These are phyloP conservation scores for Penicillium angulare DNA, from an alignment of 495 filamentous ascomycete genomes.

Conservation along the genomic window DNA sequence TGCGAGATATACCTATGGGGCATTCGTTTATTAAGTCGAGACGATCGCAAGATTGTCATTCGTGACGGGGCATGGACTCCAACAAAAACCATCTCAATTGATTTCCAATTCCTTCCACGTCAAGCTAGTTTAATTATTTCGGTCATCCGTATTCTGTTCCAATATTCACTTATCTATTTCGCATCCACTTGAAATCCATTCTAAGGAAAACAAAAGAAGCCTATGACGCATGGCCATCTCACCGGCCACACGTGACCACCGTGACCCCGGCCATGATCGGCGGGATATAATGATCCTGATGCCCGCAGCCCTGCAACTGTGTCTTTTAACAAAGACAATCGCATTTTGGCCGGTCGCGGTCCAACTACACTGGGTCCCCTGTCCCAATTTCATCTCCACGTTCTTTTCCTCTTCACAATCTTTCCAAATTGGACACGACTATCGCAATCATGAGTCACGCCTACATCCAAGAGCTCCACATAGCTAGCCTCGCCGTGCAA, in stretches of 20 bases:
- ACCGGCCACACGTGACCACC: no score
- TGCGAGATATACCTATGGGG: constrained; percentile 6
- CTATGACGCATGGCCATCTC: no score
- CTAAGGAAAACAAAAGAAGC: no score
- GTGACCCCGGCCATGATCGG: no score
- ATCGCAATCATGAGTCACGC: constrained; percentile 14
- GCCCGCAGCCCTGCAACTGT: no score
- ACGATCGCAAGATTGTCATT: not conserved
- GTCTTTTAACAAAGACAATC: not conserved
- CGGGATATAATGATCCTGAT: no score
- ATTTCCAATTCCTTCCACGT: no score
- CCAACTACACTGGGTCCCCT: not conserved
- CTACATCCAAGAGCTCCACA: constrained; percentile 47
- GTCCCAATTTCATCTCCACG: not conserved
- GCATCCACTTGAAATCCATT: no score
- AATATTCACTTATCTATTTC: no score
- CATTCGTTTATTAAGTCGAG: not conserved
- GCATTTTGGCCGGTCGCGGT: not conserved
- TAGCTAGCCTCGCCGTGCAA: constrained; percentile 54
- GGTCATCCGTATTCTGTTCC: no score
- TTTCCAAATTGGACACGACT: not conserved
- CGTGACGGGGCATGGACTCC: not conserved
- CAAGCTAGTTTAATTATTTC: no score
- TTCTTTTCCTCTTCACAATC: not conserved
- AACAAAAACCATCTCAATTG: not conserved